Base-by-base conservation (phyloP, 805 yeast genomes). In the Candida awuae region DNA sequence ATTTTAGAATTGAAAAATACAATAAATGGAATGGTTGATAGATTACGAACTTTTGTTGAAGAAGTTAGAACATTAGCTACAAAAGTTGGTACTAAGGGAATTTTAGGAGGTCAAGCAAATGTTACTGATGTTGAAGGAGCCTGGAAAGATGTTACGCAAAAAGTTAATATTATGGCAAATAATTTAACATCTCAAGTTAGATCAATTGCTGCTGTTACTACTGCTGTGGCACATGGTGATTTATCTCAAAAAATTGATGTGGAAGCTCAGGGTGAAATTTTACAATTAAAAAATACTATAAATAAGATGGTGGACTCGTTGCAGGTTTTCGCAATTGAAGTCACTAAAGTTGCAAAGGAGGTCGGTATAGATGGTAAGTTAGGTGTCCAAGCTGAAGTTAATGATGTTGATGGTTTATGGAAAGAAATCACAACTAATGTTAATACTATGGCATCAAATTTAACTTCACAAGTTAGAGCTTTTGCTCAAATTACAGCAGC, bases 401-500 rank as follows among this genome's bases (percentile, higher is more conserved):
- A 78, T 38, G 95, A 85, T 64, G 94, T 85, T 17, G 94, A 84
- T 59, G 95, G 95, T 2, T 63, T 84, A 44, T 85, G 95, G 95
- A 84, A 82, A 54, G 94, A 84, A 52, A 85, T 85, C 53, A 85
- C 94, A 20, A 83, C 92, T 15, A 85, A 85, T 61, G 95, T 85
- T 48, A 85, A 85, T 56, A 84, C 90, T 18, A 85, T 85, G 95
- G 95, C 95, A 37, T 78, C 90, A n/a, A 85, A 85, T 58, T 72
- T 85, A 57, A 85, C 95, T 0, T 80, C 94, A 1, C 95, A 85
- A 64, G 95, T 85, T 54, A 74, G 95, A 61, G 95, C 94, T 0
- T 85, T 85, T 65, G 94, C 94, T 28, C 94, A 85, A 57, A 85
- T 85, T 52, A 85, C 95, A 0, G 94, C 92, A 19, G 92, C 95